These are phyloP conservation scores for Senecio squalidus DNA, from an alignment of 140 eudicot genomes.

Conservation along the genomic window DNA sequence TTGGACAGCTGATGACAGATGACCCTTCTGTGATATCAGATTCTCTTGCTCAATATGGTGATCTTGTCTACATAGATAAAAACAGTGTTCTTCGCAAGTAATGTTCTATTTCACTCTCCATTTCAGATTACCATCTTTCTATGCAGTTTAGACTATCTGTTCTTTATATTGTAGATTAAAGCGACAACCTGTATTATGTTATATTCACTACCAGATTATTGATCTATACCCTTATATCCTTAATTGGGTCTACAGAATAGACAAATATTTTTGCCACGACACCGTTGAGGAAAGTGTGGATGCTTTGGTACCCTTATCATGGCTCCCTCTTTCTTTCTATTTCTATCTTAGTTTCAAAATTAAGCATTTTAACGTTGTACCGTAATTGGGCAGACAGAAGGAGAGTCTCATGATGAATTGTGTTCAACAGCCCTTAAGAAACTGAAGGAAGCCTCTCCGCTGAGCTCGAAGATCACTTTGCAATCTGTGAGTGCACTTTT, in stretches of 20 bases:
- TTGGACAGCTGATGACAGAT: slow-evolving; percentile 77
- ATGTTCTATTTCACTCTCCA: slow-evolving; percentile 13
- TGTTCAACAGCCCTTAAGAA: slow-evolving; percentile 48
- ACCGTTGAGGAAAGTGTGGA: slow-evolving; percentile 85
- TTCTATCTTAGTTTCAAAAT: neutral
- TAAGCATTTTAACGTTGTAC: neutral
- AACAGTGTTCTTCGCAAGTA: slow-evolving; percentile 70
- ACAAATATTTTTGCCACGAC: slow-evolving; percentile 67
- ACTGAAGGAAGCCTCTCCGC: slow-evolving; percentile 77
- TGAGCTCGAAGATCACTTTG: slow-evolving; percentile 85
- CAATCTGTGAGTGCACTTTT: slow-evolving; percentile 63
- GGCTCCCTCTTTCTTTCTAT: slow-evolving; percentile 24
- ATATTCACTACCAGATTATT: no score
- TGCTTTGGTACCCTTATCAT: slow-evolving; percentile 92
- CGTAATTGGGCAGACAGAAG: slow-evolving; percentile 23
- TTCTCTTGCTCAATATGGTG: slow-evolving; percentile 89
- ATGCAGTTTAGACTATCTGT: no score
- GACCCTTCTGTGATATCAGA: slow-evolving; percentile 68
- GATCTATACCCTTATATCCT: neutral
- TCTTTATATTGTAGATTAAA: neutral
- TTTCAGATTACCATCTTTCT: neutral
- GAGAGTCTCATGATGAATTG: slow-evolving; percentile 45
- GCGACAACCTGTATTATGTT: neutral
- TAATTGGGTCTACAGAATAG: slow-evolving; percentile 54
- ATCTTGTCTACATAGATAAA: slow-evolving; percentile 60